Evolutionary conservation across 768 basidiomycete genomes (phyloP), one percentile per base, ranked within the genome.

Genomic region (Boletus pseudopeckii): DNA sequence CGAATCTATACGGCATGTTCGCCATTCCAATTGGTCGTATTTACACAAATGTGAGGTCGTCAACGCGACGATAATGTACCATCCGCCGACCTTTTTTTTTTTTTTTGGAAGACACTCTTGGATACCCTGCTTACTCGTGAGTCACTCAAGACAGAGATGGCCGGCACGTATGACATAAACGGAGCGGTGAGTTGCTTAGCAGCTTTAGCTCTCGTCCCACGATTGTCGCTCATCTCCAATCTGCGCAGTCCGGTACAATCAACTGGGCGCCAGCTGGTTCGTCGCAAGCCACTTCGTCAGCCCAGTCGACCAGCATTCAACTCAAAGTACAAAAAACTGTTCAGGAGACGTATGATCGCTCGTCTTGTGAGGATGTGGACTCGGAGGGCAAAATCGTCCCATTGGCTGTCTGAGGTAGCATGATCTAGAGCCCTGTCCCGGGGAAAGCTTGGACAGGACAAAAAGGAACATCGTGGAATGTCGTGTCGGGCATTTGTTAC

Each of bases 51-150:
- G 46, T 48, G 46, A 37, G 24, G 6, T 18, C 15, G 36, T n/a
- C 20, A 14, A 36, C 5, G 17, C 24, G 10, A 47, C 15, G 33
- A 13, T 13, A 36, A 6, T n/a, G 33, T 36, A 17, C 10, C 10
- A 14, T 15, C 1, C 45, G 22, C 17, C 26, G 17, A 36, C 11
- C n/a, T n/a, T n/a, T 36, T 24, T 6, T 11, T 10, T 11, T 17
- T 34, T 34, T 33, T 22, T 34, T 22, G 33, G 10, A 24, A 47
- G 46, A 47, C 46, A 4, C 34, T 55, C 17, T 30, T 60, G 39
- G 58, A 60, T 15, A 55, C 53, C 42, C 53, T 60, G 4, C 46
- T 60, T 5, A 41, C 57, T 8, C 58, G 58, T 7, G 34, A 60
- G 11, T 22, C 11, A 4, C 48, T 55, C 34, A 55, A 26, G 53